Base-by-base conservation (phyloP, 225 moss, liverwort and hornwort genomes). In the Polytrichum commune region DNA sequence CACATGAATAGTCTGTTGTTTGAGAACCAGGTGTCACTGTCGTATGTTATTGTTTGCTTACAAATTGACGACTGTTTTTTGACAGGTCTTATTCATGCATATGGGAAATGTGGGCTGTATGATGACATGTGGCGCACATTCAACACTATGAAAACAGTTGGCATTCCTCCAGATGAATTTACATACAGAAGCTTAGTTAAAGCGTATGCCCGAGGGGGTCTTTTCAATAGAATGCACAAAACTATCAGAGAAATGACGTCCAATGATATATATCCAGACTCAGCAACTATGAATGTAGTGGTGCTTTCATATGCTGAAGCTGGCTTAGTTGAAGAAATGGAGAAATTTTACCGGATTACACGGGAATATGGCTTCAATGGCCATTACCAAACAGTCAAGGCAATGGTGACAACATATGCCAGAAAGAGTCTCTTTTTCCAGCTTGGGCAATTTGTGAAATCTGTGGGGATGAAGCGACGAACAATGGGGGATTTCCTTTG, bases 291-390 rank as follows among this genome's bases (percentile, higher is more conserved):
- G 63, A 98, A 98, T 75, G 79, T 83, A 26, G 83, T 93, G 76
- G 85, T 93, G 26, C 77, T 81, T 74, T 91, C 86, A 7, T 98
- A 95, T 66, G 98, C 98, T 46, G 88, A 87, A 74, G 86, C 91
- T 28, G 98, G 95, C 6, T 70, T 86, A 24, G 63, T 95, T 32
- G 89, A 93, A 77, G 92, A 91, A 70, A 98, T 98, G 95, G 95
- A 95, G 76, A 86, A 86, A 60, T 78, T 85, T 62, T 88, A 80
- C 29, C 76, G 74, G n/a, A 72, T 95, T 71, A 65, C 89, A 22
- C 76, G 78, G 73, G 76, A 76, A 13, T 87, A 84, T 82, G 70
- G 77, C 23, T 90, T 91, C 64, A 84, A 73, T 35, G 88, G 88
- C 10, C 78, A 80, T 6, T 73, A 80, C 46, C 67, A 66, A 68